A percentile compares a stretch with the other conserved stretches of the same genome.
Conservation (phyloP, 2,329 filamentous ascomycete genomes). For the Colletotrichum incanum region DNA sequence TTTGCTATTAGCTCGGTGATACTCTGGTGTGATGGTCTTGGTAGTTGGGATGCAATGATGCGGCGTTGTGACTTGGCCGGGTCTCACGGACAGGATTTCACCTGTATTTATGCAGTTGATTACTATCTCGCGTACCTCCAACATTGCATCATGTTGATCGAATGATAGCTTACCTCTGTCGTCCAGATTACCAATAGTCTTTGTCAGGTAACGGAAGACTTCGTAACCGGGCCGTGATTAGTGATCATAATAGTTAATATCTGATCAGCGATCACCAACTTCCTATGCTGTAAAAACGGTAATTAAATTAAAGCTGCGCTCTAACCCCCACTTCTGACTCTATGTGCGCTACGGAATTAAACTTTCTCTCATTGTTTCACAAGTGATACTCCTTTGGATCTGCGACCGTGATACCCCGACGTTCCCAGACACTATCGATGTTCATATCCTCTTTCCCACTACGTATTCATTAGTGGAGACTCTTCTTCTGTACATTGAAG, state of each 20-base stretch:
- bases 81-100: too few relatives aligned
- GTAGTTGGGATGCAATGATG: neutral
- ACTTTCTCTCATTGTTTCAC: neutral
- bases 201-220: neutral
- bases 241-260: neutral
- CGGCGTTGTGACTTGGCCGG: neutral
- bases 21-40: neutral
- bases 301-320: neutral
- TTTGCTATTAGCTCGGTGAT: neutral
- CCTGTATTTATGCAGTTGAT: neutral
- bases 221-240: neutral
- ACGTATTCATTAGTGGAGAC: fast-evolving
- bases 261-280: neutral
- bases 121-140: neutral
- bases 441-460: conserved; percentile 30
- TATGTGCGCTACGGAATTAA: too few relatives aligned
- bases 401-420: conserved; percentile 12
- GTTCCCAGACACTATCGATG: conserved; percentile 26
- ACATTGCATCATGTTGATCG: too few relatives aligned
- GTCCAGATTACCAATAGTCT: neutral
- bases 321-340: neutral
- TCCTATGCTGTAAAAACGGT: too few relatives aligned
- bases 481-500: neutral
- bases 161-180: too few relatives aligned
- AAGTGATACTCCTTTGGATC: conserved; percentile 30